Evolutionary conservation across 2,329 filamentous ascomycete genomes (phyloP).

Genomic region (Trichoderma atrobrunneum): DNA sequence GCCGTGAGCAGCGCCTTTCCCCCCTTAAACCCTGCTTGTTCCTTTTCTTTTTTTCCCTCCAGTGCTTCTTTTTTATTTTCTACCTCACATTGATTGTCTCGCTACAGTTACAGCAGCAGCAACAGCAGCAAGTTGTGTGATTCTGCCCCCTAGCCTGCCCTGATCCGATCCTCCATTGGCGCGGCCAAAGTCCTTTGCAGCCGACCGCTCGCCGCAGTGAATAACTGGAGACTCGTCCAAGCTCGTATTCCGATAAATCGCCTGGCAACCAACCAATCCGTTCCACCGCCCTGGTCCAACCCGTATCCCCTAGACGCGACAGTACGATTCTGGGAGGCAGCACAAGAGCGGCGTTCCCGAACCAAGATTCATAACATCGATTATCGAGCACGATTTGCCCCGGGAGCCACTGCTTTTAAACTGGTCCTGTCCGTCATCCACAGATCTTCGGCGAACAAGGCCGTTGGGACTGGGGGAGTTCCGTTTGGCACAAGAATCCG

Average conservation of each 20-base stretch:
- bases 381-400: not conserved
- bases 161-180: constrained; percentile 5
- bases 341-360: constrained; percentile 17
- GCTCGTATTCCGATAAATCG: constrained; percentile 31
- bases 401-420: constrained; percentile 3
- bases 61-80: not conserved
- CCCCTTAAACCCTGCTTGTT: constrained; percentile 3
- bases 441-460: constrained; percentile 16
- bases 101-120: not conserved
- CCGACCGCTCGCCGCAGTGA: constrained; percentile 14
- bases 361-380: constrained; percentile 14
- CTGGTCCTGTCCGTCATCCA: constrained; percentile 13
- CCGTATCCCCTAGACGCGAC: constrained; percentile 26
- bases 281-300: constrained; percentile 29
- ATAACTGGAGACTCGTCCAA: constrained; percentile 23
- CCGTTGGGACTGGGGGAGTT: constrained; percentile 18
- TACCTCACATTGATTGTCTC: not conserved
- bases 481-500: constrained; percentile 3
- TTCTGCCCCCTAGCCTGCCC: constrained; percentile 8
- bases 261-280: constrained; percentile 28
- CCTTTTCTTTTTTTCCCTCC: not conserved
- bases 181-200: constrained; percentile 3
- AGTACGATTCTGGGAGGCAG: constrained; percentile 21
- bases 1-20: not conserved
- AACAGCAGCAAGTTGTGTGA: not conserved